phyloP scores from a whole-genome alignment of 2,329 filamentous ascomycete genomes.

The Fusarium chaquense region DNA sequence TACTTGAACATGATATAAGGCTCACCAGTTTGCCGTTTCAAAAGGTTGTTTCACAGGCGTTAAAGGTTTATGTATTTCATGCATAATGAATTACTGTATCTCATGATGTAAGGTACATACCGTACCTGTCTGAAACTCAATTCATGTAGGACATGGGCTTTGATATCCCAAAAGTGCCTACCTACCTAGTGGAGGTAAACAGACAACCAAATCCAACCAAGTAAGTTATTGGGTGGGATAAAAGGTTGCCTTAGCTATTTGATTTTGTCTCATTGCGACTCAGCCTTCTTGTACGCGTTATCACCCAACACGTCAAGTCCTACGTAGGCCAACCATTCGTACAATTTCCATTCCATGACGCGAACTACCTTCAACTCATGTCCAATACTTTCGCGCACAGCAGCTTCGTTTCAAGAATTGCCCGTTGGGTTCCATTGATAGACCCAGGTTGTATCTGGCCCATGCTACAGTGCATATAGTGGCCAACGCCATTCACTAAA shows the following conservation, averaged over 20 bases:
- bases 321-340: neutral
- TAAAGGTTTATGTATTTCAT: conserved; percentile 16
- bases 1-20: neutral
- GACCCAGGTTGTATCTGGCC: conserved; percentile 17
- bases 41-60: conserved; percentile 31
- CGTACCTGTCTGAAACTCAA: conserved; percentile 16
- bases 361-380: neutral
- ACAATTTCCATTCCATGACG: neutral
- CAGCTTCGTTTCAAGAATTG: conserved; percentile 1
- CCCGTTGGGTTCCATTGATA: neutral
- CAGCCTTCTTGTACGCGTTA: conserved; percentile 25
- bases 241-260: neutral
- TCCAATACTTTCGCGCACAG: neutral
- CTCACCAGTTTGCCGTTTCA: conserved; percentile 25
- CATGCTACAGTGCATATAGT: conserved; percentile 39
- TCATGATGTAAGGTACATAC: conserved; percentile 1
- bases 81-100: conserved; percentile 6
- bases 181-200: neutral
- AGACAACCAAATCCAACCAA: conserved; percentile 5
- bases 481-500: conserved; percentile 26
- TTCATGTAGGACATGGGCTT: conserved; percentile 24
- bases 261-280: conserved; percentile 8
- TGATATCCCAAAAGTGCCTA: conserved; percentile 11
- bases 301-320: conserved; percentile 1
- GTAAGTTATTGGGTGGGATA: neutral